phyloP scores from a whole-genome alignment of 805 yeast species.

The Lipomyces chichibuensis region DNA sequence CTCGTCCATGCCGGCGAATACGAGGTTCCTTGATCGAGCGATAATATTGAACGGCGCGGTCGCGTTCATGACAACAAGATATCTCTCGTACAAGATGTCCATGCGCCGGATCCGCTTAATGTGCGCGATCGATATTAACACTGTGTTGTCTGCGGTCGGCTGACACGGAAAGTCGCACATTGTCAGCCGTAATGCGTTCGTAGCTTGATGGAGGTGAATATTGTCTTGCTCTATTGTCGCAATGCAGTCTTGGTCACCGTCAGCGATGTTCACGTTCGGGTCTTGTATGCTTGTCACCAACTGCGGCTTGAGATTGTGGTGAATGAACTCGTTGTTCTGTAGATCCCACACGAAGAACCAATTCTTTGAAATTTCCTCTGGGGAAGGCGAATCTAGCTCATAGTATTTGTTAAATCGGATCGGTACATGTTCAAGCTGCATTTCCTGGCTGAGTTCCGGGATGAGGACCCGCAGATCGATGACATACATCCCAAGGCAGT shows the following conservation, averaged over 20 bases:
- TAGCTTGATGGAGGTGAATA: conserved; percentile 14
- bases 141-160: conserved; percentile 22
- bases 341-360: conserved; percentile 16
- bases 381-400: conserved; percentile 16
- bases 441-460: conserved; percentile 8
- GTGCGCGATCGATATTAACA: conserved; percentile 16
- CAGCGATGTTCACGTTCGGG: conserved; percentile 8
- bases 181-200: conserved; percentile 18
- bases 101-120: conserved; percentile 3
- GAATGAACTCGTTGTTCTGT: conserved; percentile 10
- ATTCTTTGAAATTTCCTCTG: conserved; percentile 18
- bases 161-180: conserved; percentile 17
- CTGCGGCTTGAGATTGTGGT: conserved; percentile 10
- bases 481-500: conserved; percentile 19
- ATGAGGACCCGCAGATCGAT: conserved; percentile 23
- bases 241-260: conserved; percentile 1
- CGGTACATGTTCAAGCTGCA: conserved; percentile 8
- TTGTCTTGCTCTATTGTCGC: background rate
- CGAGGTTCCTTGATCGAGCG: conserved; percentile 13
- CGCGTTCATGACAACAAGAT: conserved; percentile 20
- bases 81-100: conserved; percentile 16
- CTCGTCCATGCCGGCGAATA: conserved; percentile 26
- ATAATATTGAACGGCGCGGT: conserved; percentile 21
- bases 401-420: conserved; percentile 7
- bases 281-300: background rate